Base-by-base conservation (phyloP, 2,329 filamentous ascomycete species). In the Talaromyces amestolkiae region DNA sequence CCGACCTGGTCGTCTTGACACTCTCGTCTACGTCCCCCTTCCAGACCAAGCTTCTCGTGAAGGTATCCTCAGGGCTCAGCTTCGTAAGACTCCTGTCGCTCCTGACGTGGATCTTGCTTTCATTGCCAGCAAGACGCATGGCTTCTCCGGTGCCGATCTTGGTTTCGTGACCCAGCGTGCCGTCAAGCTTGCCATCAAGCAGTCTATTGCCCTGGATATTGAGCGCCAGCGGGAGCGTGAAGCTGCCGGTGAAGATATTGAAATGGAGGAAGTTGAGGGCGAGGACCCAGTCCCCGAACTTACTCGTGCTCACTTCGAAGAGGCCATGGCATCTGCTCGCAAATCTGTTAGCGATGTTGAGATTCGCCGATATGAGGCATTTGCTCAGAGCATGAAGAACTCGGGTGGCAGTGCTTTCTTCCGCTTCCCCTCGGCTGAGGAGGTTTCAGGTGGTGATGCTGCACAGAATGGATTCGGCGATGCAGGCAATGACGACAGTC, bases 301-400 rank as follows among this genome's bases (percentile, higher is more conserved):
- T 66, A 98, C 95, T 73, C 95, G 92, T 82, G 91, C 90, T 66
- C 95, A 99, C 82, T 99, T 99, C 77, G 94, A 98, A 84, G 95
- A 99, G 85, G 95, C 95, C 53, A 99, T 99, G 95, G 89, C 91
- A 79, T 89, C 90, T 80, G 95, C 95, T 69, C 91, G 95, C 79
- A 89, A 91, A 77, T 98, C 95, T 33, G 95, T 99, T 72, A 93
- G 88, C 65, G 95, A 99, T 72, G 94, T 98, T 24, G 95, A 99
- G 85, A 96, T 99, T 74, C 91, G 95, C 76, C 90, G 94, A 68
- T 99, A 99, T 82, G 95, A 99, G 85, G 94, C 95, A 4, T 99
- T 99, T 75, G 91, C 94, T 47, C 94, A 98, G 83, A 94, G 94
- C 79, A 96, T 99, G 93, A 99, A 99, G 91, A 97, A 96, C 78